phyloP scores from a whole-genome alignment of 805 yeast species.

The Vanderwaltozyma yarrowii region DNA sequence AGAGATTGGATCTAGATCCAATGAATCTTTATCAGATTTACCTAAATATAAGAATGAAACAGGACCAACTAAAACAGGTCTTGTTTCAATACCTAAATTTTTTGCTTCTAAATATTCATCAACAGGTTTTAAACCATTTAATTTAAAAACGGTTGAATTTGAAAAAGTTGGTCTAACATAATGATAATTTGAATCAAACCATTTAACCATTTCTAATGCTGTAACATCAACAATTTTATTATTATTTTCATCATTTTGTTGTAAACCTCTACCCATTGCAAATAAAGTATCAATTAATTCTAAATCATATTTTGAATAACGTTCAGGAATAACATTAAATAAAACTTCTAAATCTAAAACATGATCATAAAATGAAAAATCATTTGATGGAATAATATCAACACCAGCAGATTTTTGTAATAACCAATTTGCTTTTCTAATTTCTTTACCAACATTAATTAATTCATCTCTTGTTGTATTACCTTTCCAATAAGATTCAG shows the following conservation, averaged over 20 bases:
- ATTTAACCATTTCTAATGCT: conserved; percentile 98
- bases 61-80: conserved; percentile 97
- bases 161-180: conserved; percentile 99
- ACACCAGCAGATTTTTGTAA: conserved; percentile 96
- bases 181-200: conserved; percentile 99
- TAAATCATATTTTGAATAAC: conserved; percentile 87
- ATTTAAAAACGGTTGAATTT: conserved; percentile 88
- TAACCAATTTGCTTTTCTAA: conserved; percentile 96
- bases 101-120: conserved; percentile 98
- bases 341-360: conserved; percentile 84
- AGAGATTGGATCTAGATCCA: conserved; percentile 87
- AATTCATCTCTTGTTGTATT: conserved; percentile 82
- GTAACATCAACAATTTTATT: conserved; percentile 95
- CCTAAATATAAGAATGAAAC: conserved; percentile 91
- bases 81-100: conserved; percentile 89
- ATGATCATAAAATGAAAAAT: conserved; percentile 97
- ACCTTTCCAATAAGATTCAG: conserved; percentile 98
- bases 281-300: conserved; percentile 85
- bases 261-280: conserved; percentile 99
- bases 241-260: conserved; percentile 87
- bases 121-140: conserved; percentile 93
- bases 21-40: conserved; percentile 96
- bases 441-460: conserved; percentile 84
- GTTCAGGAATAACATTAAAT: conserved; percentile 93
- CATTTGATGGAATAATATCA: conserved; percentile 93